Conservation (phyloP, 2,329 filamentous ascomycete genomes). For the Sordariomycetes sp. region DNA sequence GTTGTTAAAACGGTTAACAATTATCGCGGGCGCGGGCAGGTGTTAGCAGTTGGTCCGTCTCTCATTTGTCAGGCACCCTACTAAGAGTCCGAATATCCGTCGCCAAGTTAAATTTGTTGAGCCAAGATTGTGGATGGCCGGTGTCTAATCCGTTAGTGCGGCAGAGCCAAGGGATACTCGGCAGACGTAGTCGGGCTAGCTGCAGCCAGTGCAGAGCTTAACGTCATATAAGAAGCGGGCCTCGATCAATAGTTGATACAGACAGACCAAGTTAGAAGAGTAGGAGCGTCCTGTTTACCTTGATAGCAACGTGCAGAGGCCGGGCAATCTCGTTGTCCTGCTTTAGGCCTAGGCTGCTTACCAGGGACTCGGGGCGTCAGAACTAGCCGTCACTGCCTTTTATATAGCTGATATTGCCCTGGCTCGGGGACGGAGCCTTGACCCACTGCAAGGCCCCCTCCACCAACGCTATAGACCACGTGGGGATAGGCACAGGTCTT, state of each 20-base stretch:
- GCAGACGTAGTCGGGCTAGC: conserved; percentile 94
- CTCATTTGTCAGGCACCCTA: no score
- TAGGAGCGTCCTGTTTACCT: conserved; percentile 48
- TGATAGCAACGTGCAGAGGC: conserved; percentile 87
- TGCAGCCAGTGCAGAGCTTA: conserved; percentile 94
- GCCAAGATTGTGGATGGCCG: neutral
- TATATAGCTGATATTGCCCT: conserved; percentile 99
- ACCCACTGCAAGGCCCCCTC: conserved; percentile 99
- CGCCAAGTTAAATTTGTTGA: no score
- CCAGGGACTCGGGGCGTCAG: conserved; percentile 95
- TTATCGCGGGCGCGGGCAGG: no score
- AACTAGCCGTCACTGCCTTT: conserved; percentile 96
- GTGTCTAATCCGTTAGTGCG: neutral
- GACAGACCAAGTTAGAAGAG: neutral
- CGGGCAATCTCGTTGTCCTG: conserved; percentile 97
- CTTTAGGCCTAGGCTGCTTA: conserved; percentile 89
- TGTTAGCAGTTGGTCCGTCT: no score
- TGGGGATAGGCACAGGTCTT: conserved; percentile 99
- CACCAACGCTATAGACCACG: conserved; percentile 97
- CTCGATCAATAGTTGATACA: conserved; percentile 35
- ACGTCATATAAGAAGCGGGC: conserved; percentile 98
- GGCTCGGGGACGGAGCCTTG: conserved; percentile 73
- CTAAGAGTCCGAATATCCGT: no score
- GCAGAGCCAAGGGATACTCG: no score
- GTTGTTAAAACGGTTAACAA: no score